These are phyloP conservation scores for Achaetomiella virescens DNA, from an alignment of 495 filamentous ascomycete genomes.

Conservation along the genomic window DNA sequence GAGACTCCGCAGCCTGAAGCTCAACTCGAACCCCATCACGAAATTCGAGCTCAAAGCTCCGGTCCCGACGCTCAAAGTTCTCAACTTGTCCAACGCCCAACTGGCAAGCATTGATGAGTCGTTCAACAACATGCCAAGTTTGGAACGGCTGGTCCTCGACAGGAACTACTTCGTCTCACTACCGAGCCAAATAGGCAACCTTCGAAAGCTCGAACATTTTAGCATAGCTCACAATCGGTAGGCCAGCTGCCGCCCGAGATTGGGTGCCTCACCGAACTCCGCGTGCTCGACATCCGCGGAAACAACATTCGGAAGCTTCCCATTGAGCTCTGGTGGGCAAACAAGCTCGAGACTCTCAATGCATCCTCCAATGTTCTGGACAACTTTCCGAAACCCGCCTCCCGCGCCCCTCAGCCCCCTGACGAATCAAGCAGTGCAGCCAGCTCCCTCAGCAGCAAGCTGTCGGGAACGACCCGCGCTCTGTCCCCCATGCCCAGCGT, in stretches of 20 bases:
- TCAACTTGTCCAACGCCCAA: conserved; percentile 85
- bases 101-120: conserved; percentile 79
- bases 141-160: conserved; percentile 82
- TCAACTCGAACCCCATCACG: conserved; percentile 91
- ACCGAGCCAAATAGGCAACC: conserved; percentile 72
- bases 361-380: conserved; percentile 90
- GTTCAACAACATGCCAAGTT: conserved; percentile 78
- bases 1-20: conserved; percentile 70
- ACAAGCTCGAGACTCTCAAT: conserved; percentile 84
- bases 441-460: conserved; percentile 36
- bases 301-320: conserved; percentile 88
- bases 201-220: conserved; percentile 80
- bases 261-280: conserved; percentile 76
- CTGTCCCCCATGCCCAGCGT: conserved; percentile 57
- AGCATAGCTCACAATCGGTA: conserved; percentile 90
- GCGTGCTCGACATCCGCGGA: conserved; percentile 77
- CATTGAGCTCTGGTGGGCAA: conserved; percentile 87
- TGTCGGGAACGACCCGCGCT: conserved; percentile 44
- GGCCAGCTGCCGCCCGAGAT: conserved; percentile 76
- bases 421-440: conserved; percentile 33
- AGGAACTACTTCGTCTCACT: conserved; percentile 93
- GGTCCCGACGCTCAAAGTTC: conserved; percentile 70
- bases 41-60: conserved; percentile 76
- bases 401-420: conserved; percentile 53
- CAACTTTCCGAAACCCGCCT: conserved; percentile 77